Evolutionary conservation across 805 yeast species (phyloP), one percentile per base, ranked within the genome.

Genomic region (Candida orba): DNA sequence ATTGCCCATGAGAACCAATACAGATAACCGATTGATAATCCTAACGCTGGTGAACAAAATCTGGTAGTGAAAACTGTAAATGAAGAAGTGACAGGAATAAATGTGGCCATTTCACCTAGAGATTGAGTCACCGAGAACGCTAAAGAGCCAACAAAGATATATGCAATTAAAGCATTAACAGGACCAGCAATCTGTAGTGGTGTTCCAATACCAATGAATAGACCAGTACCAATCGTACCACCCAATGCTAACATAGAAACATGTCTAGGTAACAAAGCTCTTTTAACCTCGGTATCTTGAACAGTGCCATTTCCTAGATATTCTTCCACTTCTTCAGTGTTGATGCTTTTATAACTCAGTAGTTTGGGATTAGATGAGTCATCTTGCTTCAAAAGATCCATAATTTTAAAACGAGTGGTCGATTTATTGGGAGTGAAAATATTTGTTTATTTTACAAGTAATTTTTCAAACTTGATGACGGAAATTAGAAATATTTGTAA

Each of bases 1-100:
- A 82, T 74, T 42, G 84, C 79, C 87, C 88, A 84, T 9, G 84
- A 75, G 60, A 81, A 81, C 84, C 87, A 81, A 60, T 83, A 84
- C 65, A 76, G 66, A 72, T 83, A 81, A 42, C 85, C 84, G 46
- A 76, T 78, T 29, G 88, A 79, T 36, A 79, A 83, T 44, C 90
- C 91, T 33, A 80, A 60, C 8, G 89, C 76, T 15, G 81, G 83
- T 6, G 83, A 77, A 29, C 81, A 60, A 68, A 81, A 83, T 52
- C 84, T 68, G 8, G 82, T 69, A n/a, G 81, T 72, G 58, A 82
- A 83, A 37, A 79, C 84, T 25, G 84, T 75, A 62, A 82, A 80
- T 0, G 87, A 79, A 0, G 79, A 69, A 8, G 81, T 67, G 34
- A 80, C 75, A 8, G 90, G 90, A n/a, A 83, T 78, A 50, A 73